A percentile compares a stretch with the other conserved stretches of the same genome.
phyloP scores from a whole-genome alignment of 1,284 basidiomycete genomes.

The Vanrija pseudolonga region DNA sequence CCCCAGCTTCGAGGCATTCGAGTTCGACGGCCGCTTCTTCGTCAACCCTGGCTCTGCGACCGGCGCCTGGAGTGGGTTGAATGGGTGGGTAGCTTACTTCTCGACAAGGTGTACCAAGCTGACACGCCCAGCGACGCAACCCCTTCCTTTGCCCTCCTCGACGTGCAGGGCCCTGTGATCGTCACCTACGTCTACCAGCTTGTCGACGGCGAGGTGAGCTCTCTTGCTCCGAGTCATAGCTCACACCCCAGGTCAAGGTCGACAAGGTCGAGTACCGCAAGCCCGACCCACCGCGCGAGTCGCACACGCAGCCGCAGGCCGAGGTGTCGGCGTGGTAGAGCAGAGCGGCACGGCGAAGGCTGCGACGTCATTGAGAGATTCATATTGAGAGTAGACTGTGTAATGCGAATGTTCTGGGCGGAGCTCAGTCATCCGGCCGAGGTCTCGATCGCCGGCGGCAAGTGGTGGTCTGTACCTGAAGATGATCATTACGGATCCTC shows the following conservation, averaged over 20 bases:
- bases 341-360: too few relatives aligned
- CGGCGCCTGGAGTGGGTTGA: slow-evolving; percentile 83
- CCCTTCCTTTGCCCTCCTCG: slow-evolving; percentile 87
- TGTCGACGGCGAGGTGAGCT: slow-evolving; percentile 78
- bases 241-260: slow-evolving; percentile 49
- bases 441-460: too few relatives aligned
- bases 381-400: too few relatives aligned
- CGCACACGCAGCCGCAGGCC: not conserved
- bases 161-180: slow-evolving; percentile 88
- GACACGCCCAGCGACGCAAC: slow-evolving; percentile 56
- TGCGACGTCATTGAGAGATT: too few relatives aligned
- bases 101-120: not conserved
- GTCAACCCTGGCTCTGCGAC: slow-evolving; percentile 94
- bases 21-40: slow-evolving; percentile 87
- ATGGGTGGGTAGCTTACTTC: slow-evolving; percentile 55
- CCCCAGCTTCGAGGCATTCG: slow-evolving; percentile 86
- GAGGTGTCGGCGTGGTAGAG: not conserved
- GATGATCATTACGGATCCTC: too few relatives aligned
- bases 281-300: slow-evolving; percentile 39
- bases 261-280: slow-evolving; percentile 53
- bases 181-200: slow-evolving; percentile 95
- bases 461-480: too few relatives aligned
- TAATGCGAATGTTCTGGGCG: too few relatives aligned
- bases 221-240: not conserved
- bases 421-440: too few relatives aligned